Percentiles rank a stretch among this genome's conserved stretches.
phyloP scores from a whole-genome alignment of 768 basidiomycete genomes.

The Termitomyces sp. region DNA sequence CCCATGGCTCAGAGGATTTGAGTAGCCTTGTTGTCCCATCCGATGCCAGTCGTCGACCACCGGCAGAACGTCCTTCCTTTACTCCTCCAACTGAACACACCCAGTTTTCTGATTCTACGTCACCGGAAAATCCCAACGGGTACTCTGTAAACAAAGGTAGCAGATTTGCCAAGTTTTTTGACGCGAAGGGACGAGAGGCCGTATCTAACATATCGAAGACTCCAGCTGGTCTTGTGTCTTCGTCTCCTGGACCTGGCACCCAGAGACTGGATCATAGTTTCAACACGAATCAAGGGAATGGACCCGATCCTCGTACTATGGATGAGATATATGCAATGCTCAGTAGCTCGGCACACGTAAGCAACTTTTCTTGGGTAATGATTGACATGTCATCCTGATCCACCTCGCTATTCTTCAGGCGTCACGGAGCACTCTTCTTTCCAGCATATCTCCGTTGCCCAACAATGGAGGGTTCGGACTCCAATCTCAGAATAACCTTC shows the following conservation, averaged over 20 bases:
- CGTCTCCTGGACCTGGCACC: constrained; percentile 38
- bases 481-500: constrained; percentile 34
- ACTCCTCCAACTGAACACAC: constrained; percentile 17
- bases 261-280: constrained; percentile 46
- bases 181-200: constrained; percentile 58
- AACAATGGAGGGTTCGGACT: constrained; percentile 29
- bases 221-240: constrained; percentile 35
- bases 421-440: constrained; percentile 25
- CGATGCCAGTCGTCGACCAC: constrained; percentile 12
- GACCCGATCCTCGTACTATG: constrained; percentile 58
- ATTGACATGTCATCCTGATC: neutral
- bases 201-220: constrained; percentile 31
- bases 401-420: constrained; percentile 15
- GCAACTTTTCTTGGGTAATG: constrained; percentile 13
- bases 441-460: constrained; percentile 20
- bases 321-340: constrained; percentile 83
- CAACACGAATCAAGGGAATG: constrained; percentile 27
- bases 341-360: constrained; percentile 71
- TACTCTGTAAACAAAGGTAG: constrained; percentile 66
- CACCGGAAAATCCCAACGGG: constrained; percentile 35
- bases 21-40: constrained; percentile 5
- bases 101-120: constrained; percentile 4
- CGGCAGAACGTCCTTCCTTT: constrained; percentile 14
- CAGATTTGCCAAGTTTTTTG: constrained; percentile 86
- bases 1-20: constrained; percentile 20